Evolutionary conservation across 805 yeast genomes (phyloP).

Genomic region (Naumovozyma dairenensis): DNA sequence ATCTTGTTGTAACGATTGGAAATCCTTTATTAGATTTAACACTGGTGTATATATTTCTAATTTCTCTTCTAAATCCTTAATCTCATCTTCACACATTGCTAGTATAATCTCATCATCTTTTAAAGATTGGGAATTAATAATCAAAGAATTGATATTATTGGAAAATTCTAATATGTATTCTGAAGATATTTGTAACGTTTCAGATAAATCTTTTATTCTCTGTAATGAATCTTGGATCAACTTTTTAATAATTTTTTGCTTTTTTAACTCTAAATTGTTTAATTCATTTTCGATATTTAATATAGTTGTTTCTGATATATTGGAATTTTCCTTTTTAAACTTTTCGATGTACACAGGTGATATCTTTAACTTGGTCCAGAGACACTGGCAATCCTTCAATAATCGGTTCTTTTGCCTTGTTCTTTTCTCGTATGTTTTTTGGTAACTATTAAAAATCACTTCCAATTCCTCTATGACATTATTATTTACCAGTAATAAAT

Average conservation of each 20-base stretch:
- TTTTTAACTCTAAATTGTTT: constrained; percentile 45
- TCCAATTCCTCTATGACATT: constrained; percentile 10
- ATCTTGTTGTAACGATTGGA: constrained; percentile 48
- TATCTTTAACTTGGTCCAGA: constrained; percentile 54
- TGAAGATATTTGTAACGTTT: constrained; percentile 45
- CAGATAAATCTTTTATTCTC: constrained; percentile 56
- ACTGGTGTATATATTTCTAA: constrained; percentile 44
- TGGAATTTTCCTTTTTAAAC: constrained; percentile 36
- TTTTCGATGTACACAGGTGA: constrained; percentile 31
- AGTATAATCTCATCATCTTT: constrained; percentile 51
- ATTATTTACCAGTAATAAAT: constrained; percentile 6
- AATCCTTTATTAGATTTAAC: constrained; percentile 43
- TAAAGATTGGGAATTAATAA: constrained; percentile 12
- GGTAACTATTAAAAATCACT: constrained; percentile 6
- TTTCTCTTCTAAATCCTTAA: constrained; percentile 41
- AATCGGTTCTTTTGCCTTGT: constrained; percentile 30
- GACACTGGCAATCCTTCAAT: constrained; percentile 33
- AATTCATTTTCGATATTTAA: constrained; percentile 45
- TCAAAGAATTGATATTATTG: constrained; percentile 20
- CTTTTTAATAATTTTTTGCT: constrained; percentile 54
- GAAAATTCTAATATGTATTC: constrained; percentile 41
- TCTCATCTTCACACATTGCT: constrained; percentile 54
- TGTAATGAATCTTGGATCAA: constrained; percentile 55
- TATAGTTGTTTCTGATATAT: constrained; percentile 40
- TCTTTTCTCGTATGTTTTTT: constrained; percentile 25